These are phyloP conservation scores for Barnettozyma botsteinii DNA, from an alignment of 805 yeast genomes.

Conservation along the genomic window DNA sequence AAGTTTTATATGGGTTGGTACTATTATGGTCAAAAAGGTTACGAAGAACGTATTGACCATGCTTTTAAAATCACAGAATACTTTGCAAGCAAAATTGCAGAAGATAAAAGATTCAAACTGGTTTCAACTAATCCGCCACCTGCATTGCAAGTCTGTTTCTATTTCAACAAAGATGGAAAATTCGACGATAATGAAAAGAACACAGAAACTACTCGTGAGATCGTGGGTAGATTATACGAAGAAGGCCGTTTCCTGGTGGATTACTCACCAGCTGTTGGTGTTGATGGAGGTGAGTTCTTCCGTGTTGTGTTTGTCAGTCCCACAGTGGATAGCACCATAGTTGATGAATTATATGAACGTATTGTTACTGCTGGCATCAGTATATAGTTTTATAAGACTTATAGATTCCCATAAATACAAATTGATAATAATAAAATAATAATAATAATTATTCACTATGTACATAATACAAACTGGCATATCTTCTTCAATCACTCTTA, in stretches of 20 bases:
- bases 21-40: constrained; percentile 69
- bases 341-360: constrained; percentile 39
- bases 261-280: constrained; percentile 65
- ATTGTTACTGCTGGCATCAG: constrained; percentile 24
- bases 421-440: background rate
- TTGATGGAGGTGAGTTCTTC: constrained; percentile 68
- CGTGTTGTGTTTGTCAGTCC: constrained; percentile 82
- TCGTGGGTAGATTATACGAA: constrained; percentile 54
- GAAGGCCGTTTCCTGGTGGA: constrained; percentile 69
- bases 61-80: constrained; percentile 63
- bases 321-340: constrained; percentile 34
- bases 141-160: constrained; percentile 80
- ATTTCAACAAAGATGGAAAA: constrained; percentile 45
- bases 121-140: constrained; percentile 59
- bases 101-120: constrained; percentile 41
- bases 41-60: constrained; percentile 61
- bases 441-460: background rate
- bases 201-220: constrained; percentile 53
- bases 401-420: background rate
- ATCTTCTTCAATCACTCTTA: constrained; percentile 20
- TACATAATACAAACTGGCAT: too few species aligned
- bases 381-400: too few species aligned
- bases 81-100: constrained; percentile 41
- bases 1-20: constrained; percentile 78
- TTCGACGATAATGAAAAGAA: constrained; percentile 31